Evolutionary conservation across 352 stramenopile species (phyloP).

Genomic region (Pseudoperonospora humuli): DNA sequence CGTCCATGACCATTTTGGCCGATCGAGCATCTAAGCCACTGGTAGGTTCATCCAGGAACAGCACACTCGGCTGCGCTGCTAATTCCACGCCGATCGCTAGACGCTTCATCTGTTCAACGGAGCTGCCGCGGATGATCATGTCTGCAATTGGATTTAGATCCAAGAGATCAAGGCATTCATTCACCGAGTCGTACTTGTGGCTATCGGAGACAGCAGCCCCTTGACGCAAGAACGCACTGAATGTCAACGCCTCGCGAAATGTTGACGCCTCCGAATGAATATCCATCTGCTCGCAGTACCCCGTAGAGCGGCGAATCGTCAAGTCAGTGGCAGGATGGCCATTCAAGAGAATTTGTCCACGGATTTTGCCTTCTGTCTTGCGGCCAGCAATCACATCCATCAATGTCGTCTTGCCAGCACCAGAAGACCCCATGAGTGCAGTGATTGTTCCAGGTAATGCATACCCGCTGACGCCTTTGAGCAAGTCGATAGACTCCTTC

Average conservation of each 20-base stretch:
- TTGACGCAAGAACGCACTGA: slow-evolving; percentile 25
- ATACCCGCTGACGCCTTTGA: neutral
- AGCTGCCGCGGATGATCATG: slow-evolving; percentile 31
- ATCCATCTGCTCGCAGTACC: slow-evolving; percentile 57
- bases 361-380: slow-evolving; percentile 11
- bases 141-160: slow-evolving; percentile 17
- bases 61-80: slow-evolving; percentile 16
- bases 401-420: slow-evolving; percentile 15
- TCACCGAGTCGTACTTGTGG: slow-evolving; percentile 21
- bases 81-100: slow-evolving; percentile 28
- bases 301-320: slow-evolving; percentile 37
- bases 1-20: slow-evolving; percentile 81
- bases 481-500: neutral
- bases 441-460: neutral
- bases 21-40: slow-evolving; percentile 78
- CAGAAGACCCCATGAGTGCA: neutral
- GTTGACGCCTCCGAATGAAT: no score
- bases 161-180: slow-evolving; percentile 20
- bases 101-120: slow-evolving; percentile 22
- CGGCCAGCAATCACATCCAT: slow-evolving; percentile 18
- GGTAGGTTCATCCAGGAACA: slow-evolving; percentile 67
- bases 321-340: slow-evolving; percentile 55
- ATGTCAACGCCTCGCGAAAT: slow-evolving; percentile 49
- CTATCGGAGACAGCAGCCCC: slow-evolving; percentile 26
- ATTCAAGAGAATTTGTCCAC: slow-evolving; percentile 11